Evolutionary conservation across 2,329 filamentous ascomycete genomes (phyloP).

Genomic region (Fusarium bulbicola): DNA sequence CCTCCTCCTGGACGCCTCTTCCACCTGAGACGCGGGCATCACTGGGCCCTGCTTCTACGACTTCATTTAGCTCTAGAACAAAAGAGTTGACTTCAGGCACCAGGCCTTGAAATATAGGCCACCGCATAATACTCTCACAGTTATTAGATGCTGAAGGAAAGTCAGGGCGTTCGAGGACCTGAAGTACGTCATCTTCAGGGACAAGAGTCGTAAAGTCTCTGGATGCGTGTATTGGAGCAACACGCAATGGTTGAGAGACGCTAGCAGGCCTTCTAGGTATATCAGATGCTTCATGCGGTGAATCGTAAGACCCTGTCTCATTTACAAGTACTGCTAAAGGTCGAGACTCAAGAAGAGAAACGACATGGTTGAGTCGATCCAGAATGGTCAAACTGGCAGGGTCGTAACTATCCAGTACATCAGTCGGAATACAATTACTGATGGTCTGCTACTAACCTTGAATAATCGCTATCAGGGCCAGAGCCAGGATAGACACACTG

Average conservation of each 20-base stretch:
- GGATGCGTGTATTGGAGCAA: background rate
- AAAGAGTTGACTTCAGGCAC: background rate
- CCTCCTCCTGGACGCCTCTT: background rate
- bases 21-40: background rate
- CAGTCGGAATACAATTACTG: background rate
- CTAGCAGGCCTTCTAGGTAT: fast-evolving
- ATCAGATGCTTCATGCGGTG: too few relatives aligned
- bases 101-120: background rate
- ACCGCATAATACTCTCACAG: background rate
- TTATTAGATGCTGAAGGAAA: background rate
- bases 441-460: background rate
- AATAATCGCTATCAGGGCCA: background rate
- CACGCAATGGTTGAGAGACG: background rate
- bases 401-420: background rate
- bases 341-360: background rate
- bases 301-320: background rate
- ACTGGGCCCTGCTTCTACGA: background rate
- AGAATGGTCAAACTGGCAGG: background rate
- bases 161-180: background rate
- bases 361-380: background rate
- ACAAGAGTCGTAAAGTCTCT: background rate
- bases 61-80: background rate
- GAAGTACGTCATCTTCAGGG: background rate
- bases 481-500: slow-evolving; percentile 1
- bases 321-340: background rate